Evolutionary conservation across 1,139 yeast genomes (phyloP).

Genomic region (Eremothecium sinecaudum): DNA sequence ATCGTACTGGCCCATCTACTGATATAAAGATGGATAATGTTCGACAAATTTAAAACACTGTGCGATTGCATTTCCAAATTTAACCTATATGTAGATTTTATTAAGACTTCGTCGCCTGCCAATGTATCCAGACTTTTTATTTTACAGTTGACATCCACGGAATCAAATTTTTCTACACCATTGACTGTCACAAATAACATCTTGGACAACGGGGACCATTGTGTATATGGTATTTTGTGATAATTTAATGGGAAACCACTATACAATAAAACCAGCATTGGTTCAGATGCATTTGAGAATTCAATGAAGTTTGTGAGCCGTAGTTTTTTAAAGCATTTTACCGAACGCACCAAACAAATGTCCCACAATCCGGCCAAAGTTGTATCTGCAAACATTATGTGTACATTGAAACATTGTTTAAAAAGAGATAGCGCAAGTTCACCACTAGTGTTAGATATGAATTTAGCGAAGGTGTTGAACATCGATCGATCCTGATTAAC

Average conservation of each 20-base stretch:
- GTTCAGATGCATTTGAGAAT: constrained; percentile 15
- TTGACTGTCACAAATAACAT: constrained; percentile 19
- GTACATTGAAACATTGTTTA: constrained; percentile 17
- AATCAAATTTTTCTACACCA: constrained; percentile 19
- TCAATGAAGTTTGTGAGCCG: constrained; percentile 5
- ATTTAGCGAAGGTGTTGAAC: constrained; percentile 20
- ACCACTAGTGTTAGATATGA: constrained; percentile 14
- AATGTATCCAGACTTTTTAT: constrained; percentile 19
- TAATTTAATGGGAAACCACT: constrained; percentile 12
- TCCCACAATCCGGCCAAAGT: constrained; percentile 13
- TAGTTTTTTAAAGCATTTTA: constrained; percentile 12
- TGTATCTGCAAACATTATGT: constrained; percentile 10
- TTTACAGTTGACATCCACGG: constrained; percentile 14
- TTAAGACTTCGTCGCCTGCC: constrained; percentile 24
- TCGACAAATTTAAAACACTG: constrained; percentile 23
- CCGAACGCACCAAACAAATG: constrained; percentile 13
- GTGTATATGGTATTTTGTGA: constrained; percentile 5
- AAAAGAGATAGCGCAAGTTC: constrained; percentile 12
- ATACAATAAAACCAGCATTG: constrained; percentile 20
- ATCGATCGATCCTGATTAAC: constrained; percentile 10
- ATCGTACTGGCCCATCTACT: constrained; percentile 25
- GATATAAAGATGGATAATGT: constrained; percentile 24
- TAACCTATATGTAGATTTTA: constrained; percentile 29
- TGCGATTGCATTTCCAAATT: constrained; percentile 29
- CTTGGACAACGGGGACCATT: constrained; percentile 15